Evolutionary conservation across 139 green algal species (phyloP), one percentile per base, ranked within the genome.

Genomic region (Chlorella ohadii): DNA sequence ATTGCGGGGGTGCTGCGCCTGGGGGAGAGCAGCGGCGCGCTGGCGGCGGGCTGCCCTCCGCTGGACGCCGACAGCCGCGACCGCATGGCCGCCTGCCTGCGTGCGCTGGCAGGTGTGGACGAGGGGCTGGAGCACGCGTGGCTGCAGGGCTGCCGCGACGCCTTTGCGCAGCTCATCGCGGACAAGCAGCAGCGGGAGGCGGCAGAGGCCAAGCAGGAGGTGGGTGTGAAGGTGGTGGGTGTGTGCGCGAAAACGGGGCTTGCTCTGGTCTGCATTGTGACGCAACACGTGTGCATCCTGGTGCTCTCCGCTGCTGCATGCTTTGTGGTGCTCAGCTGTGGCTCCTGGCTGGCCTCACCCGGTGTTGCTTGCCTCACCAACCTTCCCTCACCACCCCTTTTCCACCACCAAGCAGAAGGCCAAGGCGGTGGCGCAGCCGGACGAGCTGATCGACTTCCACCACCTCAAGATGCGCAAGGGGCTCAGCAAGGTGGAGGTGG

Each of bases 1-100:
- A 89, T 99, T 31, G 92, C 95, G 15, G 89, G 76, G 81, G 95
- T 99, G 13, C 84, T 99, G 88, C 92, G 94, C 0, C 89, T 99
- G 71, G 96, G 96, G 0, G 92, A 97, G 72, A 84, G 68, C 3
- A 51, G 71, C 61, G 77, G 70, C 13, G 79, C 91, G 63, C 84
- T 85, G 15, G 16, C 51, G 15, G 56, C 78, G n/a, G 51, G 36
- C 36, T 33, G 61, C 47, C 72, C 86, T 61, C 68, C 68, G n/a
- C 89, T 95, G 34, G 96, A 99, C 84, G 91, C 92, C 56, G 97
- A 99, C 85, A 94, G 88, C 41, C 79, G 77, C 0, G 95, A 98
- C 85, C 93, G 96, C 82, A 96, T 99, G 84, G 82, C 85, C 34
- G 73, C 78, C 39, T 90, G 86, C 80, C 84, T 90, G 71, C 82